phyloP scores from a whole-genome alignment of 495 filamentous ascomycete genomes.

The Symbiotaphrina buchneri region DNA sequence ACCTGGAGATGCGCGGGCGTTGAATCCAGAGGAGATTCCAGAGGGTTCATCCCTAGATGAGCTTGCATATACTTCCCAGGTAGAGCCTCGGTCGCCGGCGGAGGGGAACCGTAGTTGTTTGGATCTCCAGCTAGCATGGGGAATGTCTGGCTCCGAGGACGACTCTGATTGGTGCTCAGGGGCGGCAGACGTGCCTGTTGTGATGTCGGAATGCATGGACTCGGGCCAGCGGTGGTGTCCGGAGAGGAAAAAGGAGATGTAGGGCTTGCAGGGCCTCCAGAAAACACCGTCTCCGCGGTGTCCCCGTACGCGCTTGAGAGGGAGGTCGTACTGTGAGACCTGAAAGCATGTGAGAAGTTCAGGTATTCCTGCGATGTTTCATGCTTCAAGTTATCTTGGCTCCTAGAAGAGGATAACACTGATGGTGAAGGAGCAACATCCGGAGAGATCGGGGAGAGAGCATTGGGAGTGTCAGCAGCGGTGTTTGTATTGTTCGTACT shows the following conservation, averaged over 20 bases:
- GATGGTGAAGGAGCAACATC: slow-evolving; percentile 37
- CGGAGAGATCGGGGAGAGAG: slow-evolving; percentile 55
- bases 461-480: slow-evolving; percentile 41
- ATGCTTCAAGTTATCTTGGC: slow-evolving; percentile 37
- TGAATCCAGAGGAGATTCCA: not conserved
- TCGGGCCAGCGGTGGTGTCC: slow-evolving; percentile 31
- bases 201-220: slow-evolving; percentile 38
- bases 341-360: slow-evolving; percentile 30
- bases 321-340: slow-evolving; percentile 34
- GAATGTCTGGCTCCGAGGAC: slow-evolving; percentile 83
- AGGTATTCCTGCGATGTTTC: slow-evolving; percentile 17
- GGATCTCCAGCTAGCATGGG: slow-evolving; percentile 45
- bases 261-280: slow-evolving; percentile 58
- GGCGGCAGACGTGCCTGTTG: slow-evolving; percentile 38
- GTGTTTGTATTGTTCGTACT: slow-evolving; percentile 18
- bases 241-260: slow-evolving; percentile 73
- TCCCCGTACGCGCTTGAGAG: slow-evolving; percentile 29
- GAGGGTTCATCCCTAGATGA: not conserved
- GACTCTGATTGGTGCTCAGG: slow-evolving; percentile 28
- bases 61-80: slow-evolving; percentile 30
- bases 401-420: slow-evolving; percentile 41
- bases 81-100: slow-evolving; percentile 35
- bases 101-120: slow-evolving; percentile 45
- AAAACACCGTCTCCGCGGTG: slow-evolving; percentile 39
- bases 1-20: not conserved